Base-by-base conservation (phyloP, 2,329 filamentous ascomycete species). In the Macroventuria anomochaeta region DNA sequence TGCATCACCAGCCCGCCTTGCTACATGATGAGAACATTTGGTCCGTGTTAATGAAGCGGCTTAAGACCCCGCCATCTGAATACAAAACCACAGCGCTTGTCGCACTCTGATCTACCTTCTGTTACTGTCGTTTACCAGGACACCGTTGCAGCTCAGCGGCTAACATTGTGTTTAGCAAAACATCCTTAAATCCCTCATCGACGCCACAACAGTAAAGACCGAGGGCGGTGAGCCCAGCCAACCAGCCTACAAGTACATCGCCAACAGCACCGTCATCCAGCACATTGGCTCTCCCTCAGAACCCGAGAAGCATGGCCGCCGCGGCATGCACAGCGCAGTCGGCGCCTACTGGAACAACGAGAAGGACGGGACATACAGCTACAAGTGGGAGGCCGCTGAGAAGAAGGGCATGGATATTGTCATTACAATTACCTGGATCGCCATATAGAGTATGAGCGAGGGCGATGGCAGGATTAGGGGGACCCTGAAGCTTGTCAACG, bases 241-340 rank as follows among this genome's bases (percentile, higher is more conserved):
- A 21, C 88, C 90, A 5, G 76, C 80, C 13, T 96, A 88, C 85
- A 97, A 97, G 78, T 97, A 93, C 79, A 91, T 92, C 65, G 92
- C 96, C 79, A 97, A 96, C 83, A 96, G 91, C 81, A 97, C 93
- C 63, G 97, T 97, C 72, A 96, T 97, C 65, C 93, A 99, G 81
- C 93, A 97, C 80, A 82, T 93, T 28, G 67, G 67, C 34, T 63
- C 66, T 17, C 67, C 70, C 29, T 65, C 68, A 3, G 76, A 73
- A 74, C 72, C 74, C 20, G 82, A 83, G 57, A 88, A 88, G 72
- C 88, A 89, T 51, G 93, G 92, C 50, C 86, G 93, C 62, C 86
- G 93, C 62, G 95, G 95, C 61, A 95, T 95, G 90, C 90, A 95
- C 80, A 89, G 86, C 74, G 90, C 90, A 18, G 90, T 88, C 37